Percentiles rank a stretch among this genome's conserved stretches.
Conservation (phyloP, 495 filamentous ascomycete genomes). For the Aspergillus steynii region DNA sequence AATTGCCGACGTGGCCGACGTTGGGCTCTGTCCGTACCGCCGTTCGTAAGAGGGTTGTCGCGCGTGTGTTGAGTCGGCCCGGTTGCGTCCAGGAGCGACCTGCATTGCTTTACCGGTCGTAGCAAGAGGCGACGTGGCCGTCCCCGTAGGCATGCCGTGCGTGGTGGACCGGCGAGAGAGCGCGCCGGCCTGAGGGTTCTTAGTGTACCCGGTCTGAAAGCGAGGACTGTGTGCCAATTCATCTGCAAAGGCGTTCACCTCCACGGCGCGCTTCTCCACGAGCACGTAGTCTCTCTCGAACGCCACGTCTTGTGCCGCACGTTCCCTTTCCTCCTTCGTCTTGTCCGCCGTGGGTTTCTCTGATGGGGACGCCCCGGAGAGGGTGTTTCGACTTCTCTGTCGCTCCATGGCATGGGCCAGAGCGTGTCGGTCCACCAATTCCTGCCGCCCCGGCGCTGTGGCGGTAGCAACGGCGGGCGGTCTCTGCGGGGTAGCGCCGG, state of each 20-base stretch:
- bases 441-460: slow-evolving; percentile 64
- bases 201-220: slow-evolving; percentile 45
- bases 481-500: slow-evolving; percentile 31
- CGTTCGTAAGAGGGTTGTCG: slow-evolving; percentile 77
- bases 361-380: slow-evolving; percentile 45
- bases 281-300: slow-evolving; percentile 94
- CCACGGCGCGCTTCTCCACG: slow-evolving; percentile 90
- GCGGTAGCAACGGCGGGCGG: slow-evolving; percentile 49
- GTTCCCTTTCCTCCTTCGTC: slow-evolving; percentile 63
- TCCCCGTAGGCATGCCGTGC: slow-evolving; percentile 54
- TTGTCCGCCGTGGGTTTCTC: slow-evolving; percentile 41
- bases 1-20: slow-evolving; percentile 81
- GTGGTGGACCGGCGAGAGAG: slow-evolving; percentile 70
- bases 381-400: slow-evolving; percentile 47
- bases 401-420: slow-evolving; percentile 48
- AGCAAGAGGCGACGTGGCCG: slow-evolving; percentile 28
- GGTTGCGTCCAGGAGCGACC: slow-evolving; percentile 59
- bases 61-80: slow-evolving; percentile 64
- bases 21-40: slow-evolving; percentile 71
- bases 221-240: slow-evolving; percentile 80
- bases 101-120: slow-evolving; percentile 65
- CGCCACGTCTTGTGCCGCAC: slow-evolving; percentile 80
- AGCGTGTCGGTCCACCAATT: slow-evolving; percentile 39
- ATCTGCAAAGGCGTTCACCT: slow-evolving; percentile 96
- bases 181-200: slow-evolving; percentile 41